A percentile compares a stretch with the other conserved stretches of the same genome.
Conservation (phyloP, 192 early-diverging fungal species). For the Umbelopsis isabellina region DNA sequence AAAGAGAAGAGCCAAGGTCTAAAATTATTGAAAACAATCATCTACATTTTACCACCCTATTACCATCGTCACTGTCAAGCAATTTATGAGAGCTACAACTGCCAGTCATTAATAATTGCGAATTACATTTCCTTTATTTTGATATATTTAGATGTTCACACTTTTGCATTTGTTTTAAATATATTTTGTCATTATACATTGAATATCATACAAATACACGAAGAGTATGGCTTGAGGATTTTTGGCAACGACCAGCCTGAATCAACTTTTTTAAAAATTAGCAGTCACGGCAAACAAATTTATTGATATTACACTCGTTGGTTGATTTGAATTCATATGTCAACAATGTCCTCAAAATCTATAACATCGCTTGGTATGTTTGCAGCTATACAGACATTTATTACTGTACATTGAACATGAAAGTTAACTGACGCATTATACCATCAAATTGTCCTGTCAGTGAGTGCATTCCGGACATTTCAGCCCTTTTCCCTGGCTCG, state of each 20-base stretch:
- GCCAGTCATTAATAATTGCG: not conserved
- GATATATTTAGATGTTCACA: too few species aligned
- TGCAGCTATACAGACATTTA: not conserved
- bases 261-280: too few species aligned
- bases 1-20: constrained; percentile 33
- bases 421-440: not conserved
- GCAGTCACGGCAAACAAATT: constrained; percentile 17
- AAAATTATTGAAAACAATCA: not conserved
- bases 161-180: not conserved
- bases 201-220: not conserved
- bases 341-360: constrained; percentile 12
- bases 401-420: not conserved
- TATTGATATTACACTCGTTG: not conserved
- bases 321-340: not conserved
- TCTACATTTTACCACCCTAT: not conserved
- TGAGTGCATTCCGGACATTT: constrained; percentile 11
- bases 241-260: too few species aligned
- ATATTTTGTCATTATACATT: constrained; percentile 10
- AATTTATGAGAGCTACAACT: not conserved
- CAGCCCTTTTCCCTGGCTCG: not conserved
- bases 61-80: too few species aligned
- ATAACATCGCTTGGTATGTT: constrained; percentile 13
- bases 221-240: too few species aligned
- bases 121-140: not conserved
- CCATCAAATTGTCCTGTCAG: not conserved